Percentiles rank a stretch among this genome's conserved stretches.
Conservation (phyloP, 352 stramenopile species). For the Phytophthora boehmeriae region DNA sequence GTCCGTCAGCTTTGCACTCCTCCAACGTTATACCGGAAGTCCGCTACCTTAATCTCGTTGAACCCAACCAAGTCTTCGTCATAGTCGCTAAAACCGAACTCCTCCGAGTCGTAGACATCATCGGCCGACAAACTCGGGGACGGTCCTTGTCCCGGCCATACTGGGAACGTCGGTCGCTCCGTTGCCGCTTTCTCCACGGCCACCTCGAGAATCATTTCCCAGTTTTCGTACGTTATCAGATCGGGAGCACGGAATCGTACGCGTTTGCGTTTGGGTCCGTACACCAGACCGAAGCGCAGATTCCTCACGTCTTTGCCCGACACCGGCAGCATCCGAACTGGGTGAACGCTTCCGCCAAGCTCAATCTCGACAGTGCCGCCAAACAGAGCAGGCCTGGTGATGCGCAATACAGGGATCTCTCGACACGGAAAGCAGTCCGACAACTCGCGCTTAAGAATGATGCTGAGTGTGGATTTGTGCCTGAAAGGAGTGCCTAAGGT, state of each 20-base stretch:
- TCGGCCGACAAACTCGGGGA: constrained; percentile 29
- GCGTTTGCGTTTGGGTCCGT: constrained; percentile 36
- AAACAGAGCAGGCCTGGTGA: constrained; percentile 20
- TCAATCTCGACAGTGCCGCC: constrained; percentile 37
- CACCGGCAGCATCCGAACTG: constrained; percentile 36
- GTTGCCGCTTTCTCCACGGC: constrained; percentile 35
- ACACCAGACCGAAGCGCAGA: constrained; percentile 35
- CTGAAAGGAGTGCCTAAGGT: neutral
- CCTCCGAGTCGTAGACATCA: constrained; percentile 29
- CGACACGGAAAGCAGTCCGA: constrained; percentile 27
- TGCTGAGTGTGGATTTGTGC: constrained; percentile 35
- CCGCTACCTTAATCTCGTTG: constrained; percentile 13
- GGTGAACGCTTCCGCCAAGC: constrained; percentile 21
- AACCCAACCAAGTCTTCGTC: constrained; percentile 6
- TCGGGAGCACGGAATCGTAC: constrained; percentile 34
- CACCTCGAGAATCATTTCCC: constrained; percentile 33
- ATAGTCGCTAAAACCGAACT: constrained; percentile 37
- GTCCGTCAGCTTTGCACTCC: neutral
- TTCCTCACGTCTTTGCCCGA: constrained; percentile 38
- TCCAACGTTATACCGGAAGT: constrained; percentile 7
- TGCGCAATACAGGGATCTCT: constrained; percentile 31
- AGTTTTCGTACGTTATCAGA: constrained; percentile 31
- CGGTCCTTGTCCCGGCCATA: constrained; percentile 17
- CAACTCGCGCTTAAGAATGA: constrained; percentile 33
- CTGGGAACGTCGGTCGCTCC: constrained; percentile 29